Evolutionary conservation across 208 protist genomes (phyloP), one percentile per base, ranked within the genome.

Genomic region (Trypanosoma melophagium): DNA sequence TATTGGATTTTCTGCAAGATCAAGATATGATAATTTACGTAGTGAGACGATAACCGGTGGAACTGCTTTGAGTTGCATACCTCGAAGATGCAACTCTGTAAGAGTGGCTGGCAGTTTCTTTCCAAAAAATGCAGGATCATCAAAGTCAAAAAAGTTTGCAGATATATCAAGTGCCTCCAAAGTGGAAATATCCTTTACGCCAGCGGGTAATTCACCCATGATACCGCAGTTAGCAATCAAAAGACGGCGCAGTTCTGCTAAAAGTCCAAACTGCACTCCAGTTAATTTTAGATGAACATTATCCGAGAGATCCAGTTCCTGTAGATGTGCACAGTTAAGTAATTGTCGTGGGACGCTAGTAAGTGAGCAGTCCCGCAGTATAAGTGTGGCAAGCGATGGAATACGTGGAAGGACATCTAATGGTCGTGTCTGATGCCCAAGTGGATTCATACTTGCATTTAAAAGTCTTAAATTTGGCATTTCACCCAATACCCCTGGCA

Each of bases 131-230:
- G 87, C 66, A 22, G 28, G 1, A 31, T 79, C 75, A 19, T 87
- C 75, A 77, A 93, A 92, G 50, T 73, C 66, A 61, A 89, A 91
- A 31, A 63, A 31, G 63, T 96, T 96, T 61, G 56, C 59, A 0
- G 90, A 96, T 35, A 96, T 92, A 62, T 96, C 87, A 17, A 96
- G 78, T 45, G 72, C 60, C 25, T 66, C 66, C 17, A 96, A 71
- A 31, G 66, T 74, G 1, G 35, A 58, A 41, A 90, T 74, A 12
- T 66, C 45, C 45, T 82, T 82, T 16, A 96, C 75, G 13, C 82
- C 69, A 45, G 40, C 66, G 1, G 90, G 90, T 19, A 96, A 69
- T 47, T 84, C 75, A 9, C 84, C 84, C 16, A 50, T 67, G 25
- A 94, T 66, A 31, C 81, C 81, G 60, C 87, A 94, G 70, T 87